phyloP scores from a whole-genome alignment of 495 filamentous ascomycete species.

The Sporormia fimetaria region DNA sequence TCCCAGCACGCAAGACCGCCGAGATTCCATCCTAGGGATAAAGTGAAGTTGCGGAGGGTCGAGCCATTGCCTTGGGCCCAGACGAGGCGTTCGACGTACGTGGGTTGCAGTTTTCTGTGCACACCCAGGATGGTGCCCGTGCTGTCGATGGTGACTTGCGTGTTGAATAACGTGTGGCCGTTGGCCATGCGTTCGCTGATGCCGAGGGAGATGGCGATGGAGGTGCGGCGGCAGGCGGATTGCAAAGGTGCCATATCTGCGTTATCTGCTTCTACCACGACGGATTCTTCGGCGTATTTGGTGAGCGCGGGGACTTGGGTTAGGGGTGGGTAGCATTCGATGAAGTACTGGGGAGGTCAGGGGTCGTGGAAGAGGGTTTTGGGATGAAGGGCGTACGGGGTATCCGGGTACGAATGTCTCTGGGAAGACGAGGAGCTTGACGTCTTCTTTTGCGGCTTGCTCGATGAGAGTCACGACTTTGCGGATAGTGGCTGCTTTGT shows the following conservation, averaged over 20 bases:
- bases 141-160: slow-evolving; percentile 34
- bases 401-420: slow-evolving; percentile 22
- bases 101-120: slow-evolving; percentile 41
- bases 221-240: slow-evolving; percentile 27
- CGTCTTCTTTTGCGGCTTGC: slow-evolving; percentile 13
- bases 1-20: slow-evolving; percentile 42
- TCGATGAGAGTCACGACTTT: slow-evolving; percentile 15
- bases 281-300: slow-evolving; percentile 30
- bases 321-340: slow-evolving; percentile 21
- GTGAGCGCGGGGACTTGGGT: slow-evolving; percentile 16
- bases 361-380: not conserved
- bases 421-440: slow-evolving; percentile 20
- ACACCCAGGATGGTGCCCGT: slow-evolving; percentile 36
- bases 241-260: slow-evolving; percentile 31
- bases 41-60: slow-evolving; percentile 26
- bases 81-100: slow-evolving; percentile 38
- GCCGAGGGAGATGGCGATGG: slow-evolving; percentile 31
- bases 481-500: slow-evolving; percentile 12
- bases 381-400: slow-evolving; percentile 12
- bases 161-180: slow-evolving; percentile 37
- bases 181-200: slow-evolving; percentile 34
- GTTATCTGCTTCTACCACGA: slow-evolving; percentile 26
- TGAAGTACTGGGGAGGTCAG: slow-evolving; percentile 13
- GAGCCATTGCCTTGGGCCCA: slow-evolving; percentile 37
- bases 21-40: slow-evolving; percentile 29